Base-by-base conservation (phyloP, 2,329 filamentous ascomycete species). In the Fusarium humuli region DNA sequence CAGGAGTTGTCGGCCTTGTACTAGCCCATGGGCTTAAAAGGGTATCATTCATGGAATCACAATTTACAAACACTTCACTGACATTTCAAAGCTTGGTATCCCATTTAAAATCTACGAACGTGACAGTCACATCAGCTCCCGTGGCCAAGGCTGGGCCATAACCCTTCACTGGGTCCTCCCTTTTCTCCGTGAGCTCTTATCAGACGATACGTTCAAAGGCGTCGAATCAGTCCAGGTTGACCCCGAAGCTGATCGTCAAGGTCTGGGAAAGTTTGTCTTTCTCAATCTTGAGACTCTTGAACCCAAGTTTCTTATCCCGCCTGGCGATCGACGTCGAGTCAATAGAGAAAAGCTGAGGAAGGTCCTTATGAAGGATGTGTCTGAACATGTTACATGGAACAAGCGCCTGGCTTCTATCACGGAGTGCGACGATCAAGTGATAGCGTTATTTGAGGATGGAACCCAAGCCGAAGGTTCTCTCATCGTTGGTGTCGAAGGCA, bases 81-180 rank as follows among this genome's bases (percentile, higher is more conserved):
- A 23, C 5, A 4, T 6, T 23, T 23, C 7, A 18, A n/a, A 61
- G 45, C 45, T 61, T 12, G 55, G 55, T 5, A 61, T 61, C 10
- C 59, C 59, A 1, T 60, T 52, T 2, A 46, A 61, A 5, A 41
- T 61, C 1, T 61, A 60, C n/a, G 59, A 61, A 13, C 59, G 59
- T 10, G 59, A 61, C 13, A 52, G 34, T 0, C 55, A 60, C 5
- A 52, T 61, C 18, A 40, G 32, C 6, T 50, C 56, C 7, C 59
- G 59, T 1, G 55, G 56, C 2, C 55, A 61, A 29, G 59, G 59
- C 37, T 61, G 59, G 59, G 59, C 59, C 2, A 61, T 61, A 37
- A 61, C 59, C 3, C 59, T 61, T 11, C 59, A 61, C 18, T 61
- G 59, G 59, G 56, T 61, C 2, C 59, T 61, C 3, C 55, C 59